phyloP scores from a whole-genome alignment of 257 asterid species.

The Solanum raphanifolium region DNA sequence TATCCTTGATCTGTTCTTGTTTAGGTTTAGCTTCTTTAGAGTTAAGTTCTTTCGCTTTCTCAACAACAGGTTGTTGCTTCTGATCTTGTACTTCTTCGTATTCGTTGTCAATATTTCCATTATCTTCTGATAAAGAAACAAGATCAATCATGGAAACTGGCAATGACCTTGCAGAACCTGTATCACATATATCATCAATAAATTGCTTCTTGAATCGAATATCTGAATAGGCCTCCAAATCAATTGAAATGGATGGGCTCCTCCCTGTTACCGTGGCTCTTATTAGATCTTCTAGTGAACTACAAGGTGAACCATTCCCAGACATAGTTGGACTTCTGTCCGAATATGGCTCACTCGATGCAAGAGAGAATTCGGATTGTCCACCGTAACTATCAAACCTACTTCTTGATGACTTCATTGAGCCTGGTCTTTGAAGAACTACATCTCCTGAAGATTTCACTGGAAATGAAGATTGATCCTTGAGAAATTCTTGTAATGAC shows the following conservation, averaged over 20 bases:
- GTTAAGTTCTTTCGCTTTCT: not conserved
- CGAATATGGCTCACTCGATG: slow-evolving; percentile 25
- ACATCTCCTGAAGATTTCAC: not conserved
- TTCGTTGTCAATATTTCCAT: not conserved
- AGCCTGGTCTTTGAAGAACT: slow-evolving; percentile 12
- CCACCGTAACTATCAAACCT: slow-evolving; percentile 25
- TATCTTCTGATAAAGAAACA: slow-evolving; percentile 27
- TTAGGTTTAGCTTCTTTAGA: not conserved
- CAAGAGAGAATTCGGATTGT: slow-evolving; percentile 34
- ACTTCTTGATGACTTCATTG: not conserved
- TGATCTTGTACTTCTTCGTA: not conserved
- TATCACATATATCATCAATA: slow-evolving; percentile 23
- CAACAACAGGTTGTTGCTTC: not conserved
- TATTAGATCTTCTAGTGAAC: slow-evolving; percentile 65
- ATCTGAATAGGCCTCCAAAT: slow-evolving; percentile 48
- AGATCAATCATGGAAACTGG: slow-evolving; percentile 48
- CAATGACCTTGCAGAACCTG: slow-evolving; percentile 52
- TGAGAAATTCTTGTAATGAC: slow-evolving; percentile 59
- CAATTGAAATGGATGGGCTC: slow-evolving; percentile 59
- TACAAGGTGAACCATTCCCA: slow-evolving; percentile 35
- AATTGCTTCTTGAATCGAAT: slow-evolving; percentile 10
- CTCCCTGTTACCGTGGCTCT: slow-evolving; percentile 40
- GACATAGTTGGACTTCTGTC: slow-evolving; percentile 11
- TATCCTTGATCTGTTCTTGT: slow-evolving; percentile 7
- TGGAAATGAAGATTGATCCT: slow-evolving; percentile 67